A percentile compares a stretch with the other conserved stretches of the same genome.
phyloP scores from a whole-genome alignment of 495 filamentous ascomycete genomes.

The Cenococcum geophilum region DNA sequence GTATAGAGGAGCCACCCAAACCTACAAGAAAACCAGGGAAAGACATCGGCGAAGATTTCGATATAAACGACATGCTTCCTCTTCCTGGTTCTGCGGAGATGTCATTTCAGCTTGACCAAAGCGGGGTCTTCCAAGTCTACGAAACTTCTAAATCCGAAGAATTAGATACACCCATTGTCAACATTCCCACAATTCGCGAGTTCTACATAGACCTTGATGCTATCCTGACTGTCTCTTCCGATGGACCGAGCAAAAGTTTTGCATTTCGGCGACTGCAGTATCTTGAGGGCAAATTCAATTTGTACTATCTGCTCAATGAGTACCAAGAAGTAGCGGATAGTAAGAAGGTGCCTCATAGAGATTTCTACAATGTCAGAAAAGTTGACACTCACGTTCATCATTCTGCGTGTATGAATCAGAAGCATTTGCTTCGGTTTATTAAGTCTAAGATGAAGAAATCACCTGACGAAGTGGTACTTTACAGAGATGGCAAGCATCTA shows the following conservation, averaged over 20 bases:
- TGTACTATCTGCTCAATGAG: slow-evolving; percentile 86
- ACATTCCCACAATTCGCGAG: slow-evolving; percentile 81
- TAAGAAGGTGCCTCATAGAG: slow-evolving; percentile 92
- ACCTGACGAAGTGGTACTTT: slow-evolving; percentile 88
- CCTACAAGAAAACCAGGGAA: slow-evolving; percentile 71
- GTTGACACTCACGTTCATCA: slow-evolving; percentile 99
- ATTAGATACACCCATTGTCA: slow-evolving; percentile 60
- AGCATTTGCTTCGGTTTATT: slow-evolving; percentile 94
- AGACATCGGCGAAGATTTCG: slow-evolving; percentile 86
- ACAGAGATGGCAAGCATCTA: slow-evolving; percentile 84
- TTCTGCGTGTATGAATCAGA: slow-evolving; percentile 99
- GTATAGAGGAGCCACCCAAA: slow-evolving; percentile 23
- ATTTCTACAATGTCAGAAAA: slow-evolving; percentile 98
- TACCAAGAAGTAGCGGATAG: slow-evolving; percentile 97
- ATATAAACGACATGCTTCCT: slow-evolving; percentile 67
- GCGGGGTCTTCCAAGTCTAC: slow-evolving; percentile 87
- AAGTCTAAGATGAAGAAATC: slow-evolving; percentile 99
- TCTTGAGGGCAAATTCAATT: slow-evolving; percentile 90
- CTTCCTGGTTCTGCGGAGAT: slow-evolving; percentile 64
- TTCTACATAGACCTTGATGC: slow-evolving; percentile 94
- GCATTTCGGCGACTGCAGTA: slow-evolving; percentile 92
- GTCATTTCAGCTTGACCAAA: slow-evolving; percentile 68
- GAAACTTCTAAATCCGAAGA: slow-evolving; percentile 58
- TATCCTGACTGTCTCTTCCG: slow-evolving; percentile 75
- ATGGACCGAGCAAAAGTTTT: slow-evolving; percentile 95